Conservation (phyloP, 192 early-diverging fungal genomes). For the Neocallimastix lanati region DNA sequence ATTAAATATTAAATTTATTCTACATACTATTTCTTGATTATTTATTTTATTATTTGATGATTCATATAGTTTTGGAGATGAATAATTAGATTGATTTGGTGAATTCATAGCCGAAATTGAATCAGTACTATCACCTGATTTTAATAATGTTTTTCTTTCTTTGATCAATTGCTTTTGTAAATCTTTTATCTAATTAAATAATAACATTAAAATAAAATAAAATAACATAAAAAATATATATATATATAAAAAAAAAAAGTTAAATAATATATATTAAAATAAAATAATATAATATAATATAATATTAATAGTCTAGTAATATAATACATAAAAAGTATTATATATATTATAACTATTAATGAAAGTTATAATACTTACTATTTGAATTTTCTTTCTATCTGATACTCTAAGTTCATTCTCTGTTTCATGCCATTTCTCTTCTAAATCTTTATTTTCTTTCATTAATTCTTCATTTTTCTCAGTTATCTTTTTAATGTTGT, state of each 20-base stretch:
- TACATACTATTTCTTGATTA: not conserved
- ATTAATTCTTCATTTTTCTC: not conserved
- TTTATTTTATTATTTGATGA: not conserved
- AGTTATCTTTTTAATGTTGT: not conserved
- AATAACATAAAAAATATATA: too few species aligned
- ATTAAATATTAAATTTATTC: not conserved
- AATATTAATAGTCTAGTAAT: too few species aligned
- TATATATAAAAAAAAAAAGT: too few species aligned
- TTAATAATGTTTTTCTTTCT: not conserved
- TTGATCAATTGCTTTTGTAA: not conserved
- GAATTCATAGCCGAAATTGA: not conserved
- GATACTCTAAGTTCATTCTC: not conserved
- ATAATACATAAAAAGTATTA: too few species aligned
- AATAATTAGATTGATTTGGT: not conserved
- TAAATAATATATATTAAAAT: too few species aligned
- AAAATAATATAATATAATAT: too few species aligned
- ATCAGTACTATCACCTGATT: not conserved
- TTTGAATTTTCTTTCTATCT: not conserved
- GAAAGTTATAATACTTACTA: not conserved
- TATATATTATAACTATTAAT: not conserved
- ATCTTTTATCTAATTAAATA: not conserved
- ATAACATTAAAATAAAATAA: too few species aligned
- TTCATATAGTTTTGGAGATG: not conserved
- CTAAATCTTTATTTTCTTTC: not conserved
- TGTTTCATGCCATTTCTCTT: not conserved